Evolutionary conservation across 2,329 filamentous ascomycete species (phyloP).

Genomic region (Ophiostoma montium): DNA sequence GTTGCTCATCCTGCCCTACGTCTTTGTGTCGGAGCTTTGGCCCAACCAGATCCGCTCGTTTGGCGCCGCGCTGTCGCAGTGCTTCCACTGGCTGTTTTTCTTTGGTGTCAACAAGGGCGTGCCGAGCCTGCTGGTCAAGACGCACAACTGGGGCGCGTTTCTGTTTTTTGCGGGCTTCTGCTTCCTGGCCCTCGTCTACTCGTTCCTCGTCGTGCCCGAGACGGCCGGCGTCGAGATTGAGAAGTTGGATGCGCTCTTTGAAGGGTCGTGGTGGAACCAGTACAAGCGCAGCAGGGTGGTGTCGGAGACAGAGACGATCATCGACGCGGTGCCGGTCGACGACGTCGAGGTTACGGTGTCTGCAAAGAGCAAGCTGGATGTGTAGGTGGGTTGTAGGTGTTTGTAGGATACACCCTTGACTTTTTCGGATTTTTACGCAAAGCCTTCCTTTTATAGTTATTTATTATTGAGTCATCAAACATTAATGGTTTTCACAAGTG

Average conservation of each 20-base stretch:
- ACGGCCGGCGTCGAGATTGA: conserved; percentile 24
- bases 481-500: too few species aligned
- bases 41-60: conserved; percentile 31
- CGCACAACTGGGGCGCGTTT: conserved; percentile 19
- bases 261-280: conserved; percentile 18
- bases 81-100: conserved; percentile 28
- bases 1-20: conserved; percentile 26
- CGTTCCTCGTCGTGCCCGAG: conserved; percentile 25
- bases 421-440: too few species aligned
- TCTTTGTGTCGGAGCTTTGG: conserved; percentile 31
- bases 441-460: too few species aligned
- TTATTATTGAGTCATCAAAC: too few species aligned
- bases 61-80: conserved; percentile 22
- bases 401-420: too few species aligned
- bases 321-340: not conserved
- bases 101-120: conserved; percentile 20
- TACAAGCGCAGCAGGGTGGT: conserved; percentile 2
- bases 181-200: conserved; percentile 21
- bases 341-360: not conserved
- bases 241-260: conserved; percentile 24
- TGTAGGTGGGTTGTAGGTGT: too few species aligned
- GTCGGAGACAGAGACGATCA: not conserved
- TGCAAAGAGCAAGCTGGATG: not conserved
- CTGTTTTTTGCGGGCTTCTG: conserved; percentile 19
- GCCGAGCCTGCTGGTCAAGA: conserved; percentile 19